Evolutionary conservation across 441 rosid genomes (phyloP).

Genomic region (Mallotus japonicus): DNA sequence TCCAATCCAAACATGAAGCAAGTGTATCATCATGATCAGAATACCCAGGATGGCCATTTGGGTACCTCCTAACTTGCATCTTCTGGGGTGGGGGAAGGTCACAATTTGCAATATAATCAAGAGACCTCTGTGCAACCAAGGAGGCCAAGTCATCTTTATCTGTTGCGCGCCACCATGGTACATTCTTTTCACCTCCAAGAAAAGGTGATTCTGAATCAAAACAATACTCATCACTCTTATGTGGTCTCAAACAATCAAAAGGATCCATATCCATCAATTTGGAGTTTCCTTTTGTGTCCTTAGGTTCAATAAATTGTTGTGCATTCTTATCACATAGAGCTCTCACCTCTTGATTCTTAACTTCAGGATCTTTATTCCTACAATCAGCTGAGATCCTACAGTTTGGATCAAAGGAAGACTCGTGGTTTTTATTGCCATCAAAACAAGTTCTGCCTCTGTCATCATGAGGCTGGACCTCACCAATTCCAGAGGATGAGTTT

Average conservation of each 20-base stretch:
- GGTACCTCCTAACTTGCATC: constrained; percentile 43
- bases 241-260: constrained; percentile 32
- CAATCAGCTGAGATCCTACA: constrained; percentile 12
- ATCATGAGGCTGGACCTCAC: constrained; percentile 17
- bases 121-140: constrained; percentile 80
- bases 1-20: constrained; percentile 35
- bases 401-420: constrained; percentile 18
- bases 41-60: constrained; percentile 35
- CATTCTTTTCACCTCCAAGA: constrained; percentile 54
- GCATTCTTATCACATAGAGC: constrained; percentile 27
- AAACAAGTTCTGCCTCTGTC: constrained; percentile 2
- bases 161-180: constrained; percentile 88
- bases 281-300: constrained; percentile 40
- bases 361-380: constrained; percentile 22
- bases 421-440: constrained; percentile 24
- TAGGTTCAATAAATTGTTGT: constrained; percentile 38
- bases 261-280: constrained; percentile 38
- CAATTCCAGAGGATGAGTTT: constrained; percentile 27
- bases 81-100: constrained; percentile 96
- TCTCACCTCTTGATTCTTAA: constrained; percentile 26
- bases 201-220: constrained; percentile 62
- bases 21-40: constrained; percentile 33
- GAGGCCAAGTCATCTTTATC: constrained; percentile 83
- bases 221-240: constrained; percentile 37
- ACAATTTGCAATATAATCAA: constrained; percentile 69